Evolutionary conservation across 768 basidiomycete species (phyloP).

Genomic region (Hygrophorus russula): DNA sequence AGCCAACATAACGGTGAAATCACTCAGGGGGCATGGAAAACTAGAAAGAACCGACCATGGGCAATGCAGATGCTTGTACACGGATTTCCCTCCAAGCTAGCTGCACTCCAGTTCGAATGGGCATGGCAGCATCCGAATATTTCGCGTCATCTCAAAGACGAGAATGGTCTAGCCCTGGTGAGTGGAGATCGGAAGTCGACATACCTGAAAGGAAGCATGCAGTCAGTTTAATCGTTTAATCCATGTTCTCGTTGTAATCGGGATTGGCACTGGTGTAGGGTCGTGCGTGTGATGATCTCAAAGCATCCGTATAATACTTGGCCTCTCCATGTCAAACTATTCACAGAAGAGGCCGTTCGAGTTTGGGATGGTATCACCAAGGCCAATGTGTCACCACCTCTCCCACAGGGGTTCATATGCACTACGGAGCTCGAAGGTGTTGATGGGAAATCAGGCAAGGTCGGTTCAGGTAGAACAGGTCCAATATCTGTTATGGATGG

Average conservation of each 20-base stretch:
- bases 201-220: constrained; percentile 32
- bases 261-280: not conserved
- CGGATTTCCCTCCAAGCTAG: constrained; percentile 67
- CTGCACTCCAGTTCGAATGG: constrained; percentile 77
- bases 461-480: constrained; percentile 41
- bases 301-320: constrained; percentile 58
- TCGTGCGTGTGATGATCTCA: constrained; percentile 48
- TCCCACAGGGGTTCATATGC: constrained; percentile 43
- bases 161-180: constrained; percentile 28
- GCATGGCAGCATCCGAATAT: constrained; percentile 74
- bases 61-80: constrained; percentile 80
- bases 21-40: constrained; percentile 59
- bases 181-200: constrained; percentile 17
- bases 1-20: constrained; percentile 81
- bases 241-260: constrained; percentile 2
- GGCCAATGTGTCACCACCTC: constrained; percentile 13
- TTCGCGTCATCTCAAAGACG: constrained; percentile 51
- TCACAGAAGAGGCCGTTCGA: constrained; percentile 49
- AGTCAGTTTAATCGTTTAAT: constrained; percentile 23
- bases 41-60: constrained; percentile 54
- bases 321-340: constrained; percentile 69
- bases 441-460: constrained; percentile 47
- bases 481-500: constrained; percentile 52
- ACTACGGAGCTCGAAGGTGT: constrained; percentile 56
- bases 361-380: constrained; percentile 33